Evolutionary conservation across 495 filamentous ascomycete genomes (phyloP).

Genomic region (Cercophora sp.): DNA sequence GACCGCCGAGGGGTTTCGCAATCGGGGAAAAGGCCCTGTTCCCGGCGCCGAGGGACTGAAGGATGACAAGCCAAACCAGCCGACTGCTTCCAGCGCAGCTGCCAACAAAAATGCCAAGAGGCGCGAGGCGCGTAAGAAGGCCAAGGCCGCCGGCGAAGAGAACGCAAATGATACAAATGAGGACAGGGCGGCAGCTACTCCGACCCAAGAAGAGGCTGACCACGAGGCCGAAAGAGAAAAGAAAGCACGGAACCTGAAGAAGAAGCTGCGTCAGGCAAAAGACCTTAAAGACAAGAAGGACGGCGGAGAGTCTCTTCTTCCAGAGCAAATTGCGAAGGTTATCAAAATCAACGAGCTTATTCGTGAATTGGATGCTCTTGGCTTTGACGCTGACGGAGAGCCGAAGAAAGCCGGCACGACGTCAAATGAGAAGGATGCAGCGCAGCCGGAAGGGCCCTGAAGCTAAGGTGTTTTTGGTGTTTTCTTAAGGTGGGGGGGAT

Average conservation of each 20-base stretch:
- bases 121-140: slow-evolving; percentile 82
- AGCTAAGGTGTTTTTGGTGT: neutral
- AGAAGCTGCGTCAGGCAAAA: slow-evolving; percentile 90
- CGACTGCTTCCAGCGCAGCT: slow-evolving; percentile 34
- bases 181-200: neutral
- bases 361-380: slow-evolving; percentile 78
- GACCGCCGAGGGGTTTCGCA: slow-evolving; percentile 81
- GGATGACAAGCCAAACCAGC: slow-evolving; percentile 45
- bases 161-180: slow-evolving; percentile 25
- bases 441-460: too few relatives aligned
- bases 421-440: too few relatives aligned
- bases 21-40: slow-evolving; percentile 65
- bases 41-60: slow-evolving; percentile 71
- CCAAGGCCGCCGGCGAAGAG: slow-evolving; percentile 55
- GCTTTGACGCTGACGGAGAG: slow-evolving; percentile 66
- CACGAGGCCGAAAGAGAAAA: slow-evolving; percentile 81
- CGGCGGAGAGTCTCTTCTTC: slow-evolving; percentile 71
- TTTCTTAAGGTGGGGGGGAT: too few relatives aligned
- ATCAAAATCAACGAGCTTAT: slow-evolving; percentile 94
- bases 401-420: slow-evolving; percentile 32
- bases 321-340: slow-evolving; percentile 96
- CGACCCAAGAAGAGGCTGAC: slow-evolving; percentile 44
- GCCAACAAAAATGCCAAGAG: slow-evolving; percentile 94
- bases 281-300: slow-evolving; percentile 91
- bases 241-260: slow-evolving; percentile 87